phyloP scores from a whole-genome alignment of 129 eudicot genomes.

The Calendula officinalis region DNA sequence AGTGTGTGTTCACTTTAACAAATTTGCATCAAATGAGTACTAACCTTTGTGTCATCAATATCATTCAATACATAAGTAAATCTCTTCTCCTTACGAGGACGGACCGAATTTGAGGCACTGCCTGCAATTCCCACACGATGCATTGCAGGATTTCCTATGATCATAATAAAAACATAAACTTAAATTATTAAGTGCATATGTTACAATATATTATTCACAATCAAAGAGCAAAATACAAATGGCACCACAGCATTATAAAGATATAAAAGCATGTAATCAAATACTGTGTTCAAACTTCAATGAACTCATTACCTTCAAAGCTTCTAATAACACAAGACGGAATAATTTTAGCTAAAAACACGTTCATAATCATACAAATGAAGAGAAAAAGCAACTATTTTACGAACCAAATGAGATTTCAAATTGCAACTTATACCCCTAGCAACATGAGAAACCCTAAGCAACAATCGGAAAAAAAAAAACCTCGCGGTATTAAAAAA shows the following conservation, averaged over 20 bases:
- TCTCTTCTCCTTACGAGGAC: slow-evolving; percentile 90
- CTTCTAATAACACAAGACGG: neutral
- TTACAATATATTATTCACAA: neutral
- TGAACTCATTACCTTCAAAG: slow-evolving; percentile 8
- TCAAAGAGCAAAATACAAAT: neutral
- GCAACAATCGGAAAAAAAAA: neutral
- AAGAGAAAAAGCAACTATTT: slow-evolving; percentile 6
- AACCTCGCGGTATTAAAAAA: neutral
- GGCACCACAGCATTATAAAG: slow-evolving; percentile 5
- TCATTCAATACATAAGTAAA: slow-evolving; percentile 82
- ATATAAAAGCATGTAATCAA: neutral
- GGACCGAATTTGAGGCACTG: slow-evolving; percentile 64
- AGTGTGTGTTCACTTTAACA: neutral
- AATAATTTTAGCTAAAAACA: neutral
- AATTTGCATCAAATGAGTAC: slow-evolving; percentile 12
- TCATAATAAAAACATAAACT: neutral
- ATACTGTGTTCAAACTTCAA: slow-evolving; percentile 5
- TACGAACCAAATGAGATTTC: slow-evolving; percentile 1
- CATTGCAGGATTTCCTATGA: slow-evolving; percentile 57
- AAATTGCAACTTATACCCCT: slow-evolving; percentile 1
- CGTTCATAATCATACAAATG: slow-evolving; percentile 18
- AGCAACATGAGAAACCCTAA: slow-evolving; percentile 27
- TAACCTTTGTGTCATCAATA: slow-evolving; percentile 85
- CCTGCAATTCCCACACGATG: slow-evolving; percentile 96
- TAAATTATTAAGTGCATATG: neutral